Evolutionary conservation across 2,329 filamentous ascomycete species (phyloP), one percentile per base, ranked within the genome.

Genomic region (Didymellaceae sp.): DNA sequence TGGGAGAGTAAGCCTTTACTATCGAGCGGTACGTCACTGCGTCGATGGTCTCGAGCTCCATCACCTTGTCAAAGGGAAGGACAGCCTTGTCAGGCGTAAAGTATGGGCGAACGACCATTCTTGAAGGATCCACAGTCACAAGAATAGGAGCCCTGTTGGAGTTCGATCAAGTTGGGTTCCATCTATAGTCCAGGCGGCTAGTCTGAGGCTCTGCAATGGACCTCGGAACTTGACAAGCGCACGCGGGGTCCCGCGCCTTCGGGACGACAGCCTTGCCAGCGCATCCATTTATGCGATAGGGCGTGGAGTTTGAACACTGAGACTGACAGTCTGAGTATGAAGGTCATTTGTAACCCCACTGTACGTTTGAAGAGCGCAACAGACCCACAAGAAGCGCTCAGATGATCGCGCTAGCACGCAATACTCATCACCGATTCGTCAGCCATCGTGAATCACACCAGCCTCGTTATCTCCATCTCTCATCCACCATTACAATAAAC

Each of bases 1-100:
- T 64, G 0, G 79, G 78, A 9, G 74, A 71, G 53, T 75, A 81
- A 0, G 75, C 72, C 42, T 66, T 70, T 7, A 73, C 70, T 24
- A 66, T 71, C 2, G 73, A 76, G 22, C 73, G 67, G 46, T 69
- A 77, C 17, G 73, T 76, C 35, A 57, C 50, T 25, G 74, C 66
- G 47, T 75, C 70, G 46, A 77, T 72, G 47, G 64, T 73, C 45
- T 77, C 73, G 2, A 78, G 63, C 32, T 67, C 61, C 45, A 78
- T 71, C 21, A 77, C 61, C 30, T 76, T 72, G 25, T 68, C 66
- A 48, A 78, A 77, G 1, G 74, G 68, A 2, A 73, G 64, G 22
- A 67, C 63, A 17, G 59, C 46, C 21, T 55, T 58, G 2, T 62
- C 50, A 7, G 54, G 34, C 7, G 66, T 64, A 33, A 63, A 68